Base-by-base conservation (phyloP, 2,329 filamentous ascomycete genomes). In the Aureobasidium musti region DNA sequence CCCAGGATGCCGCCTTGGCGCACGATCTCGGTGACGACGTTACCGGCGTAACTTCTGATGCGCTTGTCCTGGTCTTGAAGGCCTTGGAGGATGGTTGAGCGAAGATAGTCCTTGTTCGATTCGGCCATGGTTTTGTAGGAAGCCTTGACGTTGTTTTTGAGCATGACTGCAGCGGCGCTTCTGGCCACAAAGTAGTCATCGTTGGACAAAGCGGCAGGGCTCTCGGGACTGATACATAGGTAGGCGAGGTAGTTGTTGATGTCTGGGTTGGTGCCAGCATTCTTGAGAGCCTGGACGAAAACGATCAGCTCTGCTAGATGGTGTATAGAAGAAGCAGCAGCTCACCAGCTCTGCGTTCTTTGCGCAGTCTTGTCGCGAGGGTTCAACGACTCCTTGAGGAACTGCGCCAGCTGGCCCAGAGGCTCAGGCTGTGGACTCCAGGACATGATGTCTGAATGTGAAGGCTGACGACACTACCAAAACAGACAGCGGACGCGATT, bases 241-340 rank as follows among this genome's bases (percentile, higher is more conserved):
- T 91, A 97, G 72, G 91, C 91, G 52, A 99, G 88, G 79, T 99
- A 99, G 80, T 98, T 98, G 82, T 96, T 94, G 82, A 97, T 91
- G 77, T 98, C 94, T 57, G 93, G 93, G 13, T 91, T 95, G 63
- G 84, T 81, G 77, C 91, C 96, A 68, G 94, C 95, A 81, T 96
- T 91, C 71, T 87, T 84, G 73, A 99, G 91, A 91, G 98, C 96
- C 95, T 98, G 57, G 6, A 54, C 7, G 8, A 26, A 21, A 17
- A 23, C 37, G 14, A 26, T 66, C 28, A 67, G 56, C 49, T 28
- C 45, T 49, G n/a, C 13, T 17, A 19, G 37, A 39, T 33, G 23
- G 26, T 17, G 49, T 17, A 5, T 26, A 8, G 11, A 23, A 14
- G 21, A 11, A n/a, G 14, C 10, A 10, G 33, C 30, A 26, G 45